phyloP scores from a whole-genome alignment of 768 basidiomycete species.

The Xanthoconium purpureum region DNA sequence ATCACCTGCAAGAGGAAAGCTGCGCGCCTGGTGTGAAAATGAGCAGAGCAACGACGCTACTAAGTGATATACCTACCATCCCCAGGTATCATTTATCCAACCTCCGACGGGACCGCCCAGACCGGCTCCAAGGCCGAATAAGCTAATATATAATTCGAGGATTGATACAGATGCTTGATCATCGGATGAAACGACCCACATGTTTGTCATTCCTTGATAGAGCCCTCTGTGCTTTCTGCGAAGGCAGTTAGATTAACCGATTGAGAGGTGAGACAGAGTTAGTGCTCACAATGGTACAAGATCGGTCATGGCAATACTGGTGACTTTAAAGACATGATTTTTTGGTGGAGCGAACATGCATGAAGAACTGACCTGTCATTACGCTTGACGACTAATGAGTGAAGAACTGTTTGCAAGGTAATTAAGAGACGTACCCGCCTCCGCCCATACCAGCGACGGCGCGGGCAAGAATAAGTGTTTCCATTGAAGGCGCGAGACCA shows the following conservation, averaged over 20 bases:
- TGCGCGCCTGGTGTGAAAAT: slow-evolving; percentile 55
- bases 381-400: slow-evolving; percentile 47
- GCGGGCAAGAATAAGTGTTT: slow-evolving; percentile 71
- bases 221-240: slow-evolving; percentile 78
- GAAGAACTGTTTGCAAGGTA: too few relatives aligned
- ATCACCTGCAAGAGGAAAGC: slow-evolving; percentile 85
- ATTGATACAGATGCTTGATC: neutral
- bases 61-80: slow-evolving; percentile 57
- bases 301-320: slow-evolving; percentile 83
- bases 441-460: slow-evolving; percentile 91
- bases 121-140: slow-evolving; percentile 82
- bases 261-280: neutral
- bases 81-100: slow-evolving; percentile 81
- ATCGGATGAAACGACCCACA: slow-evolving; percentile 45
- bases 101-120: slow-evolving; percentile 80
- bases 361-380: slow-evolving; percentile 64
- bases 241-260: slow-evolving; percentile 1
- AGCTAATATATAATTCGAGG: slow-evolving; percentile 38
- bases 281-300: slow-evolving; percentile 76
- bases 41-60: neutral
- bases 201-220: slow-evolving; percentile 89
- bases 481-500: slow-evolving; percentile 86
- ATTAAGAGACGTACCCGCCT: slow-evolving; percentile 62
- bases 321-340: slow-evolving; percentile 47
- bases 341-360: slow-evolving; percentile 5